Conservation (phyloP, 257 asterid genomes). For the Forsythia suspensa region DNA sequence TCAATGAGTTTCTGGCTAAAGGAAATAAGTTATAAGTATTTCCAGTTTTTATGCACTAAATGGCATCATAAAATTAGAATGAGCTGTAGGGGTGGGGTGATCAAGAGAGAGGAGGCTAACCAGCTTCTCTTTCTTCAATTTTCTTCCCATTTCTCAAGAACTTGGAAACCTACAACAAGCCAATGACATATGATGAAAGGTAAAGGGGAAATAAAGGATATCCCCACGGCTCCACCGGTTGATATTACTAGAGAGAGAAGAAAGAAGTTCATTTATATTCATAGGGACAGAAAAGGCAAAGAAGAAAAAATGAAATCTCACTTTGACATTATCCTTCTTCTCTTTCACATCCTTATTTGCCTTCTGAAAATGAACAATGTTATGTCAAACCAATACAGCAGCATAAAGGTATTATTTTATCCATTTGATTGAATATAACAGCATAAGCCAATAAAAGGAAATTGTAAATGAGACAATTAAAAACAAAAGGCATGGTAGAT, state of each 20-base stretch:
- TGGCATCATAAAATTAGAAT: conserved; percentile 6
- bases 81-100: not conserved
- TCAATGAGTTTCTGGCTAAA: not conserved
- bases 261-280: not conserved
- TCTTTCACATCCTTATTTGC: conserved; percentile 27
- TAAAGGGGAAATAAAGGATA: not conserved
- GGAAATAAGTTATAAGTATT: not conserved
- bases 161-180: conserved; percentile 26
- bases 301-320: conserved; percentile 9
- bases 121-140: conserved; percentile 31
- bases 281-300: not conserved
- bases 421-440: conserved; percentile 6
- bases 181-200: not conserved
- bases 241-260: not conserved
- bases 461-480: not conserved
- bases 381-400: conserved; percentile 10
- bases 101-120: conserved; percentile 25
- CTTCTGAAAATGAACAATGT: conserved; percentile 33
- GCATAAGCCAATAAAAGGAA: not conserved
- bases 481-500: not conserved
- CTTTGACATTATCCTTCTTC: conserved; percentile 32
- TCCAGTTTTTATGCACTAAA: conserved; percentile 14
- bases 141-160: conserved; percentile 28
- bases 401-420: not conserved
- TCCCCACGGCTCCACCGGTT: not conserved